These are phyloP conservation scores for Trichoderma simmonsii DNA, from an alignment of 2,329 filamentous ascomycete genomes.

Conservation along the genomic window DNA sequence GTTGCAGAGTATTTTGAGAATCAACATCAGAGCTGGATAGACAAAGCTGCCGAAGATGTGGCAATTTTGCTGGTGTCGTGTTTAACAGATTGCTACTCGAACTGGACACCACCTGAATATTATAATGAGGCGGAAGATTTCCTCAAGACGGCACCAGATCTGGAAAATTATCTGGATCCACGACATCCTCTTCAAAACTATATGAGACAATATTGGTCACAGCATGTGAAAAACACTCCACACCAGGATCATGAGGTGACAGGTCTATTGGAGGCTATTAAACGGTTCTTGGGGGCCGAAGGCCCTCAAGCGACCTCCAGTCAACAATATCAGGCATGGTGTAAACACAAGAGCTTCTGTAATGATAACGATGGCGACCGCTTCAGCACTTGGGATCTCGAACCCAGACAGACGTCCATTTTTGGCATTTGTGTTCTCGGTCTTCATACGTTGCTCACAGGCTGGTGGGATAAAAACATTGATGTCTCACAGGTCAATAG, in stretches of 20 bases:
- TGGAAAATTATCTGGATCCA: not conserved
- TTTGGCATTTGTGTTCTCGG: not conserved
- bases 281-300: not conserved
- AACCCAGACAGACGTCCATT: no score
- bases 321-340: not conserved
- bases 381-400: no score
- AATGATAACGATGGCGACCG: no score
- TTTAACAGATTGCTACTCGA: not conserved
- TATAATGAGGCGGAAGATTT: no score
- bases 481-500: not conserved
- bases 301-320: not conserved
- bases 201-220: not conserved
- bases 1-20: conserved; percentile 3
- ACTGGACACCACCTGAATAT: no score
- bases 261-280: not conserved
- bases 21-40: not conserved
- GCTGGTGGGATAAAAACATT: not conserved
- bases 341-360: no score
- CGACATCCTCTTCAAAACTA: not conserved
- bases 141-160: accelerated
- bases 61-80: not conserved
- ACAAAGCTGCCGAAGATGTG: not conserved
- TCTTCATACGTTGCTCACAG: not conserved
- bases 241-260: not conserved
- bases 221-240: not conserved